A percentile compares a stretch with the other conserved stretches of the same genome.
phyloP scores from a whole-genome alignment of 768 basidiomycete genomes.

The Lyophyllum decastes region DNA sequence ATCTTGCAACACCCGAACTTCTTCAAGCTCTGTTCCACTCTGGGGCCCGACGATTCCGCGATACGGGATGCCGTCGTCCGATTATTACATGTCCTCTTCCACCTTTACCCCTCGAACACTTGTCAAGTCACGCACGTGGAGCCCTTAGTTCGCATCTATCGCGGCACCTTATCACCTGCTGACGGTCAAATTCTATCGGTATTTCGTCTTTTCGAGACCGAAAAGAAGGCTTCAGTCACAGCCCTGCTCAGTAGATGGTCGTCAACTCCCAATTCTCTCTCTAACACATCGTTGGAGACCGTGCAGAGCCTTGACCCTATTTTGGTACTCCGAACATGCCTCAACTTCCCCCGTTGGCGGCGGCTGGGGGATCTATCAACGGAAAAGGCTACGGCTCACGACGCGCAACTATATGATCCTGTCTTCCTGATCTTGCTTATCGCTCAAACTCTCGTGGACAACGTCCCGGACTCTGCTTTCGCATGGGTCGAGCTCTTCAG shows the following conservation, averaged over 20 bases:
- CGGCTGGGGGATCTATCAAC: conserved; percentile 39
- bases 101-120: conserved; percentile 76
- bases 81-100: conserved; percentile 70
- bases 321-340: conserved; percentile 68
- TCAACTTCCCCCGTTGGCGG: conserved; percentile 71
- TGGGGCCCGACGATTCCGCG: conserved; percentile 21
- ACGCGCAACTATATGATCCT: conserved; percentile 72
- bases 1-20: conserved; percentile 73
- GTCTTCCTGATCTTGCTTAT: conserved; percentile 72
- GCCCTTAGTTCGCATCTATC: conserved; percentile 73
- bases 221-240: conserved; percentile 65
- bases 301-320: conserved; percentile 71
- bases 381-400: conserved; percentile 26
- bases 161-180: conserved; percentile 63
- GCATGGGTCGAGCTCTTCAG: conserved; percentile 89
- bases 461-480: conserved; percentile 55
- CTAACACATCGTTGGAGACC: conserved; percentile 58
- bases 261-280: conserved; percentile 39
- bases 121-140: conserved; percentile 85
- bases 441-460: conserved; percentile 62
- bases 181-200: conserved; percentile 74
- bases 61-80: conserved; percentile 49
- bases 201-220: conserved; percentile 75
- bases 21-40: conserved; percentile 40
- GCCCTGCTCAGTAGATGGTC: conserved; percentile 72